These are phyloP conservation scores for Ceratocystis albifundus DNA, from an alignment of 2,329 filamentous ascomycete genomes.

Conservation along the genomic window DNA sequence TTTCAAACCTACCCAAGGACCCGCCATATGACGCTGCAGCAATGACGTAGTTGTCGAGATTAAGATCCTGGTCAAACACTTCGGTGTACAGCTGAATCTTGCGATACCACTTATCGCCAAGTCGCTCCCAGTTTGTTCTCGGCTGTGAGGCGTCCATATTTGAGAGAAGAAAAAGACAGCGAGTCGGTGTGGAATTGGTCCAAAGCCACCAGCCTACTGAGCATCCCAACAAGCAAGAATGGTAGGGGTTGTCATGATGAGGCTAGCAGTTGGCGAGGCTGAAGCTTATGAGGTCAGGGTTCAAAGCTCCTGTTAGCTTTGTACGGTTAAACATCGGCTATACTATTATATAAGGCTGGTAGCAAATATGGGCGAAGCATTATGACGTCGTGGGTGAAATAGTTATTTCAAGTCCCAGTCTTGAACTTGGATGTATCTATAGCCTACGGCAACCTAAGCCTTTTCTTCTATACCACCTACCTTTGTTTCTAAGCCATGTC, in stretches of 20 bases:
- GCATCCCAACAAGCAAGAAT: neutral
- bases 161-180: neutral
- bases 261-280: slow-evolving; percentile 3
- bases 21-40: slow-evolving; percentile 87
- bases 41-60: slow-evolving; percentile 89
- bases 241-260: neutral
- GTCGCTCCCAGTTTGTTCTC: slow-evolving; percentile 84
- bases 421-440: no score
- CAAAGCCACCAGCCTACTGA: neutral
- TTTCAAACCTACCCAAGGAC: slow-evolving; percentile 60
- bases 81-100: slow-evolving; percentile 88
- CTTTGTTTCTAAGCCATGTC: slow-evolving; percentile 13
- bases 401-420: neutral
- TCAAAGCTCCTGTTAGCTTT: neutral
- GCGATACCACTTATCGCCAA: slow-evolving; percentile 89
- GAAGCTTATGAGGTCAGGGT: neutral
- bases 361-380: neutral
- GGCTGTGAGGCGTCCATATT: slow-evolving; percentile 51
- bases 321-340: slow-evolving; percentile 14
- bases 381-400: slow-evolving; percentile 6
- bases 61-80: slow-evolving; percentile 83
- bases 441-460: no score
- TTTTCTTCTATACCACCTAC: no score
- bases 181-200: neutral
- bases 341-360: neutral